Evolutionary conservation across 192 early-diverging fungal species (phyloP), one percentile per base, ranked within the genome.

Genomic region (Podila verticillata): DNA sequence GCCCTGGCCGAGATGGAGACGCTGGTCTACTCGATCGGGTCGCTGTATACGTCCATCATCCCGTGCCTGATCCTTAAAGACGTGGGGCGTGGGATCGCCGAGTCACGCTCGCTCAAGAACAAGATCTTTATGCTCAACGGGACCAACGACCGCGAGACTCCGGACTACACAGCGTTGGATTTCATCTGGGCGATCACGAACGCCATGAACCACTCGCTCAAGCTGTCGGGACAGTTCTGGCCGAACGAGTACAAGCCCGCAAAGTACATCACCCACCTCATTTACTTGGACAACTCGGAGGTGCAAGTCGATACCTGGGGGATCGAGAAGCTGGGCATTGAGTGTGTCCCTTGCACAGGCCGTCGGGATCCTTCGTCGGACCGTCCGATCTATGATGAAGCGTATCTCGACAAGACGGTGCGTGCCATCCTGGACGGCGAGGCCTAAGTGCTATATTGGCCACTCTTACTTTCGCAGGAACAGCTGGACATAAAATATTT

Each of bases 91-190:
- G 82, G 87, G 1, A 87, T 94, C 47, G 86, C 85, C 20, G 73
- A 90, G 20, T 89, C 87, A 5, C 34, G 68, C 19, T 78, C 80
- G 10, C 67, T 89, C 54, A 82, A 83, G 48, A 80, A 85, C 70
- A 94, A 94, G 67, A 78, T 94, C 19, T 83, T 93, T 29, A 81
- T 94, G 57, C 75, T 94, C 36, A 93, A 93, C 48, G 92, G 92
- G 0, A 87, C 89, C 5, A 84, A 75, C 57, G 93, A 94, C 62
- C 83, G 92, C 29, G 91, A 92, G 66, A 92, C 91, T 7, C 79
- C 86, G 7, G 89, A 87, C 9, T 94, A 92, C 65, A 90, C 90
- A 0, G 93, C 92, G 0, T 17, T 92, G 54, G 93, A 94, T 59
- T 94, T 93, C 68, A 86, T 93, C 19, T 74, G 87, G 20, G 89